Evolutionary conservation across 139 green algal genomes (phyloP), one percentile per base, ranked within the genome.

Genomic region (Coelastrella sp.): DNA sequence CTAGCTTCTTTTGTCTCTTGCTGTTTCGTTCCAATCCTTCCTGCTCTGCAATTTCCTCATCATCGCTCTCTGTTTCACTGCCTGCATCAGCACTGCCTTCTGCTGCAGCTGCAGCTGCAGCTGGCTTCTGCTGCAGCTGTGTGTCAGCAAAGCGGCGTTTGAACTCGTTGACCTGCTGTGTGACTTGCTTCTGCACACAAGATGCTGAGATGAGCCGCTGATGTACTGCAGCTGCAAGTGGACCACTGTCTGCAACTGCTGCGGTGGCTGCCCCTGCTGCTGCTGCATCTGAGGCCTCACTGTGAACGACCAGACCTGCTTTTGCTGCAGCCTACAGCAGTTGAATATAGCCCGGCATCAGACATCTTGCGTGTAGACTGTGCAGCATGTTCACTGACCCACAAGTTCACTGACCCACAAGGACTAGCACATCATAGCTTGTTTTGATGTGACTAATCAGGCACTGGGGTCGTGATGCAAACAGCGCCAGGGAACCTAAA

Each of bases 101-200:
- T 71, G 54, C 20, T 58, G 47, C 78, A 23, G 60, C 61, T 59
- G 76, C n/a, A 20, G n/a, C 11, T 7, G 32, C 89, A 23, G 7
- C 23, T 68, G 22, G 61, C 81, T 76, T 3, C 7, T 47, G 82
- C 82, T 57, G 84, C 68, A 32, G 19, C 58, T 71, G 7, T 58
- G 8, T 56, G 23, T 68, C 80, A 19, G 14, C 65, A 80, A 93
- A 93, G 7, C n/a, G 80, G 54, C 88, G 88, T 19, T 90, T 88
- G 75, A 92, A 93, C 4, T 94, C 92, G 17, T 8, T 58, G 4
- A 66, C 13, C 58, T 83, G 68, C 59, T 89, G 74, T 61, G 79
- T 19, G 80, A 94, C 20, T 60, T 92, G 65, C 71, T 92, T 92
- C 13, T 76, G 68, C 64, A 94, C 92, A 84, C 90, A 92, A 0